These are phyloP conservation scores for Cytospora schulzeri DNA, from an alignment of 2,329 filamentous ascomycete species.

Conservation along the genomic window DNA sequence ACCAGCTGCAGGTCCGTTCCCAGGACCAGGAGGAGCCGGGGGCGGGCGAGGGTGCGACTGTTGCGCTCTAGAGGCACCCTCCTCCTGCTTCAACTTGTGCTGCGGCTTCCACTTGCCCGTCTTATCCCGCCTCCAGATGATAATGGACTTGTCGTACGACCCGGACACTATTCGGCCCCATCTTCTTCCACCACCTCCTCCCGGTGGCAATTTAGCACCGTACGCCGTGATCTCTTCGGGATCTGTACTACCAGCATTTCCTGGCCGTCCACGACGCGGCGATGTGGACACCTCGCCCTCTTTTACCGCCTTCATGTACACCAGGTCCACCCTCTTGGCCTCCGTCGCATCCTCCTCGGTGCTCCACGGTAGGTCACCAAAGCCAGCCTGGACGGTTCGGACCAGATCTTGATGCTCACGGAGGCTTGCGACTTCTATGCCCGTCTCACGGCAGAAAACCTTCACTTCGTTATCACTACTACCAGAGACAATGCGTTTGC, in stretches of 20 bases:
- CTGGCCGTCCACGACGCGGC: conserved; percentile 44
- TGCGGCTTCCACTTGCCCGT: conserved; percentile 83
- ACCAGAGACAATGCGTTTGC: conserved; percentile 88
- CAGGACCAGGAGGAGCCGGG: conserved; percentile 19
- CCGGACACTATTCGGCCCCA: conserved; percentile 97
- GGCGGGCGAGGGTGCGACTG: conserved; percentile 28
- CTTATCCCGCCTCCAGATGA: conserved; percentile 87
- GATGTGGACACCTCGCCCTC: conserved; percentile 48
- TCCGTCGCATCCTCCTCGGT: conserved; percentile 72
- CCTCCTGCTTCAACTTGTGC: conserved; percentile 75
- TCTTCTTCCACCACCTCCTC: conserved; percentile 76
- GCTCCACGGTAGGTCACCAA: conserved; percentile 84
- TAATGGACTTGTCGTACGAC: conserved; percentile 93
- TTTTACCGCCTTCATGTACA: conserved; percentile 66
- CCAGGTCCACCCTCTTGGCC: conserved; percentile 71
- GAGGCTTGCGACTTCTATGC: conserved; percentile 86
- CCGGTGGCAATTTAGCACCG: conserved; percentile 85
- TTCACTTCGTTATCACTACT: conserved; percentile 96
- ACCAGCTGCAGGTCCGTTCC: conserved; percentile 9
- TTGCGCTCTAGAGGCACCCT: conserved; percentile 59
- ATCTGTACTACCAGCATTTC: conserved; percentile 72
- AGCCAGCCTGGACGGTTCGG: conserved; percentile 91
- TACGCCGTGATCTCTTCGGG: conserved; percentile 77
- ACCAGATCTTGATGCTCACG: conserved; percentile 82
- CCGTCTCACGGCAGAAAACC: conserved; percentile 85